Conservation (phyloP, 306 rosid species). For the Crataegus laevigata region DNA sequence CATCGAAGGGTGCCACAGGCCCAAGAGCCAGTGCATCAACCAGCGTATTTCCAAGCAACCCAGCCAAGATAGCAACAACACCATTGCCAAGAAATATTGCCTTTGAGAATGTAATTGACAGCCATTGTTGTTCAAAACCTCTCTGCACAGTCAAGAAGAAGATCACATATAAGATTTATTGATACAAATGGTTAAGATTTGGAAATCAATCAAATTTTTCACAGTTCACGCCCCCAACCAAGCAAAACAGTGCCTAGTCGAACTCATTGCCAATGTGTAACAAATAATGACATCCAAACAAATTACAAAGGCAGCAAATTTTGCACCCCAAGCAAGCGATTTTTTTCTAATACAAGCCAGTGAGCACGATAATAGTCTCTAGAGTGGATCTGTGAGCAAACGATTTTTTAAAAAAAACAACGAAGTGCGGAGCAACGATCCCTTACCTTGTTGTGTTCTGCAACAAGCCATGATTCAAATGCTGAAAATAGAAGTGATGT, state of each 20-base stretch:
- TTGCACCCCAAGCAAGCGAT: background rate
- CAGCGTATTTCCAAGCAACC: slow-evolving; percentile 87
- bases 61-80: slow-evolving; percentile 86
- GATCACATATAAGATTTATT: background rate
- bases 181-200: background rate
- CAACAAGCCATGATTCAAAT: slow-evolving; percentile 99
- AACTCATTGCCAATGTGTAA: background rate
- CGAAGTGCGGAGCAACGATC: background rate
- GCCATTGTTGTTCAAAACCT: slow-evolving; percentile 95
- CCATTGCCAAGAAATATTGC: slow-evolving; percentile 99
- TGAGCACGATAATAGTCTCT: background rate
- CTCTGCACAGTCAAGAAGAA: slow-evolving; percentile 45
- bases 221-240: background rate
- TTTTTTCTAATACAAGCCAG: background rate
- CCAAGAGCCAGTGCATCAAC: slow-evolving; percentile 85
- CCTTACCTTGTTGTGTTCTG: slow-evolving; percentile 94
- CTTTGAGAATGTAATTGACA: slow-evolving; percentile 88
- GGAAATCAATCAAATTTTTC: background rate
- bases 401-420: background rate
- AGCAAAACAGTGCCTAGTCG: background rate
- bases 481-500: slow-evolving; percentile 96
- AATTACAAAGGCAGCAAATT: background rate
- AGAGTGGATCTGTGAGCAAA: background rate
- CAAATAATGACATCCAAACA: background rate
- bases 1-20: slow-evolving; percentile 98